phyloP scores from a whole-genome alignment of 2,329 filamentous ascomycete genomes.

The Aureobasidium sp. region DNA sequence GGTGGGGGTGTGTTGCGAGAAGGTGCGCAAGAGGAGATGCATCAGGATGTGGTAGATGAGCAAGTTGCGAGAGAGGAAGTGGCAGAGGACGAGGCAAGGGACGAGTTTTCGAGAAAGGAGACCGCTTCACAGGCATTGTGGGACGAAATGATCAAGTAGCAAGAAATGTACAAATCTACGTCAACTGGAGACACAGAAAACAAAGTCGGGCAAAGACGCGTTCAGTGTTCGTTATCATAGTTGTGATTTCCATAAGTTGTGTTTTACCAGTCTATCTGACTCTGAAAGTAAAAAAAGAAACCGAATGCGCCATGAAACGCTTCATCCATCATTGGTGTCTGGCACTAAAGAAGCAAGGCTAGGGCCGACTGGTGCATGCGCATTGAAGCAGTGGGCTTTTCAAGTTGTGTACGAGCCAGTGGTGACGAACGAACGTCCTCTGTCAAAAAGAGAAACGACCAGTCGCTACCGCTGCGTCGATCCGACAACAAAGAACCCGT shows the following conservation, averaged over 20 bases:
- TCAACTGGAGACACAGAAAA: neutral
- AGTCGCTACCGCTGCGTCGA: neutral
- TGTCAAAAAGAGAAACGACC: neutral
- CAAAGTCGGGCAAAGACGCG: neutral
- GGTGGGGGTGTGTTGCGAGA: neutral
- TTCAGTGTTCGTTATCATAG: constrained; percentile 6
- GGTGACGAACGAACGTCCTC: neutral
- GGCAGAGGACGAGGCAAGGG: too few species aligned
- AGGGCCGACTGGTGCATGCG: constrained; percentile 7
- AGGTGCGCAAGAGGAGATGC: neutral
- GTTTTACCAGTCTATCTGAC: constrained; percentile 17
- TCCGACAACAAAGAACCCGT: neutral
- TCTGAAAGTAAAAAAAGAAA: constrained; percentile 4
- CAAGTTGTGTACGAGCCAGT: neutral
- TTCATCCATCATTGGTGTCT: constrained; percentile 12
- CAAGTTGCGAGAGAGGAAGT: neutral
- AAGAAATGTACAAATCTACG: neutral
- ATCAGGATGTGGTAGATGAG: neutral
- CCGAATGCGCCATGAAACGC: constrained; percentile 12
- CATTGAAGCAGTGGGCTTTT: neutral
- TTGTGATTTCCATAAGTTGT: constrained; percentile 8
- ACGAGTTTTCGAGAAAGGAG: too few species aligned
- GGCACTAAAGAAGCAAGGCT: constrained; percentile 15
- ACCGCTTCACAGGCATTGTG: too few species aligned
- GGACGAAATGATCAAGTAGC: neutral